Base-by-base conservation (phyloP, 208 protist species). In the Leishmania tropica region DNA sequence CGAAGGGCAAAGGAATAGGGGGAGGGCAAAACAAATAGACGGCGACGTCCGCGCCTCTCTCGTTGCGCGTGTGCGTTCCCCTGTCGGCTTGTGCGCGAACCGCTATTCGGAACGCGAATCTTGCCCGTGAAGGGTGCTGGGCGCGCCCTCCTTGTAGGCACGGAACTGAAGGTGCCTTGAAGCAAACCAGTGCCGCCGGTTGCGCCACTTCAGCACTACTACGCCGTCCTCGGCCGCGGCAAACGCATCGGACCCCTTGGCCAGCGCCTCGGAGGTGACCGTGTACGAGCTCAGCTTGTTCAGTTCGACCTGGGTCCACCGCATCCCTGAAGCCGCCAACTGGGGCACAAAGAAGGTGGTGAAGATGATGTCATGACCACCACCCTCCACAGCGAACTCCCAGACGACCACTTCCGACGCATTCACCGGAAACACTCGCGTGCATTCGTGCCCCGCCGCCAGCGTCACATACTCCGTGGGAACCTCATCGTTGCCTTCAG, bases 131-230 rank as follows among this genome's bases (percentile, higher is more conserved):
- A 1, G 13, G 48, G 56, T 21, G 35, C 47, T 37, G 10, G 15
- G 17, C 1, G 13, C 10, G 6, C n/a, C 81, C 53, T 84, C 47
- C 51, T 92, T 93, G 74, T 87, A 92, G 15, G 89, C 88, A 2
- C 83, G 81, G 79, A 93, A 80, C 76, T 96, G 92, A 17, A 96
- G n/a, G 21, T 40, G 75, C n/a, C 81, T 85, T 37, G 79, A 70
- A 24, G 79, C 78, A 45, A 91, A 85, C 90, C 90, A 93, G 31
- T 83, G 70, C 15, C 73, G 68, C 8, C 58, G 91, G 85, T 94
- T 96, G 79, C 88, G 84, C 89, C 90, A 94, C 62, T 80, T 35
- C 19, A 96, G 81, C 28, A 90, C 80, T 13, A 93, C 48, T 21
- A 75, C 81, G 40, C 92, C 92, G 42, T 79, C 80, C 73, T 93